These are phyloP conservation scores for Ophiostoma pallidulum DNA, from an alignment of 2,329 filamentous ascomycete species.

Conservation along the genomic window DNA sequence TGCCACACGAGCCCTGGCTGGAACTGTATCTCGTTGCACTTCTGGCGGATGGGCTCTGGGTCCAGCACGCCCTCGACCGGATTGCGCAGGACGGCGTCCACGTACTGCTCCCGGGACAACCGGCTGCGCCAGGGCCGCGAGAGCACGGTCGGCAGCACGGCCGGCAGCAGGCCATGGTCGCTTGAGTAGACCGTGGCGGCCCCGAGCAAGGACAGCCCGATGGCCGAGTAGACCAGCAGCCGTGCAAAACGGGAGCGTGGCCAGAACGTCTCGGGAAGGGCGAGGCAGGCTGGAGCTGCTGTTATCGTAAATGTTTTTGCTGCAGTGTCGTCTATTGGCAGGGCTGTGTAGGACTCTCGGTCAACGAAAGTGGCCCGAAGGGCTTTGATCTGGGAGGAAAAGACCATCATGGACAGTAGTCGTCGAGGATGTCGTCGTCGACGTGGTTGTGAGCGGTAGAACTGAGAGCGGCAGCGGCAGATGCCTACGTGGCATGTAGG, in stretches of 20 bases:
- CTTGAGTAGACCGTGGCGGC: neutral
- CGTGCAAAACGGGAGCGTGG: slow-evolving; percentile 2
- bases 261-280: neutral
- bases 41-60: slow-evolving; percentile 11
- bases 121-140: neutral
- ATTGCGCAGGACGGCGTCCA: slow-evolving; percentile 10
- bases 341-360: neutral
- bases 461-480: neutral
- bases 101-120: slow-evolving; percentile 9
- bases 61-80: slow-evolving; percentile 15
- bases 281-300: neutral
- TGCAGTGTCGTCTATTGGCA: neutral
- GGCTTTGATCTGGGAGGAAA: neutral
- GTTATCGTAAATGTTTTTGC: too few relatives aligned
- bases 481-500: too few relatives aligned
- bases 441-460: neutral
- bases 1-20: slow-evolving; percentile 27
- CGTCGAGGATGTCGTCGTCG: neutral
- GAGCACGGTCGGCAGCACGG: neutral
- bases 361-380: neutral
- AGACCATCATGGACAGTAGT: neutral
- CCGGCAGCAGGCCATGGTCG: neutral
- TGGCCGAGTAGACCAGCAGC: neutral
- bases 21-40: slow-evolving; percentile 24
- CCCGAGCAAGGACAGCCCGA: neutral